Conservation (phyloP, 2,329 filamentous ascomycete species). For the Sporothrix humicola region DNA sequence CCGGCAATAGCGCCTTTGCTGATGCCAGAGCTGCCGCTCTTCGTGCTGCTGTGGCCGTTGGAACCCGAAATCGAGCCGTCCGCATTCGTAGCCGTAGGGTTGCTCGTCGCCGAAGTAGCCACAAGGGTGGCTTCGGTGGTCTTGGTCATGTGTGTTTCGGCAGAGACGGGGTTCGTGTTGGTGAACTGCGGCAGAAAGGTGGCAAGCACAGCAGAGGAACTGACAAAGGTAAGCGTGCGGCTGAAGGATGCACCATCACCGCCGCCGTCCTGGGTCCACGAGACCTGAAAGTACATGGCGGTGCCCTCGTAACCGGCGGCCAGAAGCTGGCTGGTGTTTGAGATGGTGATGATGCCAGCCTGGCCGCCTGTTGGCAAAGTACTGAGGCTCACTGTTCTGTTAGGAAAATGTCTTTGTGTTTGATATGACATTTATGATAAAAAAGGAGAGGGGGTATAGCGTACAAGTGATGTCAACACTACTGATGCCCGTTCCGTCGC, state of each 20-base stretch:
- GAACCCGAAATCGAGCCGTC: not conserved
- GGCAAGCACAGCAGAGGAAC: not conserved
- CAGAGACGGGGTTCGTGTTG: not conserved
- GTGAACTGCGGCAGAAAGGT: not conserved
- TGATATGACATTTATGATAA: no score
- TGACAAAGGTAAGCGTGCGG: not conserved
- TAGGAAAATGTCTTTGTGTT: not conserved
- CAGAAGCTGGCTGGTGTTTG: not conserved
- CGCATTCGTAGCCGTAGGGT: not conserved
- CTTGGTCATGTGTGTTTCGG: not conserved
- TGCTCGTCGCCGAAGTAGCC: not conserved
- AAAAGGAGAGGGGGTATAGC: not conserved
- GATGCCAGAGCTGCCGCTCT: constrained; percentile 41
- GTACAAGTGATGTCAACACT: not conserved
- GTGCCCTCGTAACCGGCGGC: not conserved
- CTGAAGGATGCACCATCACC: not conserved
- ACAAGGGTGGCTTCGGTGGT: not conserved
- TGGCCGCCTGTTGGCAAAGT: not conserved
- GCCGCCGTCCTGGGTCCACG: not conserved
- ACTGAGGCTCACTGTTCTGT: not conserved
- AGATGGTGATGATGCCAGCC: not conserved
- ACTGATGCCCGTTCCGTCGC: not conserved
- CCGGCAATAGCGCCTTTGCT: constrained; percentile 54
- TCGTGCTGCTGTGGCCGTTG: not conserved
- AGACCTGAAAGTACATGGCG: not conserved